Conservation (phyloP, 106 monocot genomes). For the Acanthochlamys bracteata region DNA sequence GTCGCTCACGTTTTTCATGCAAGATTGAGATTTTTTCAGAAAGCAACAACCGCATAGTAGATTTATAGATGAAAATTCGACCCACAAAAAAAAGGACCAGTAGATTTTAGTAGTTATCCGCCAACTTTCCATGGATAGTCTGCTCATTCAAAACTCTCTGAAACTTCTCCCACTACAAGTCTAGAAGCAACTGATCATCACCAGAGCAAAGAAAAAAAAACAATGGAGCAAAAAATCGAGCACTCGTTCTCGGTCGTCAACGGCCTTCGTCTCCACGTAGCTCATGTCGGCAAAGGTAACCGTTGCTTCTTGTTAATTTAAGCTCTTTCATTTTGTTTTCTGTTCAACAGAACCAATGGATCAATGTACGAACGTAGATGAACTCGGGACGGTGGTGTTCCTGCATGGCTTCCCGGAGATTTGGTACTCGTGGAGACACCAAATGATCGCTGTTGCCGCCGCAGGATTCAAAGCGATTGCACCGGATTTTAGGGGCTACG, state of each 20-base stretch:
- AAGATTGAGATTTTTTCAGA: no score
- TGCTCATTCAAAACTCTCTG: no score
- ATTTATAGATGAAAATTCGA: no score
- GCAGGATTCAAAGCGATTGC: slow-evolving; percentile 74
- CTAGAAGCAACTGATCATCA: not conserved
- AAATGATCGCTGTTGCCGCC: slow-evolving; percentile 58
- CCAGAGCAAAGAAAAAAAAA: not conserved
- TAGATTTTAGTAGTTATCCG: no score
- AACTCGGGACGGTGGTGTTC: slow-evolving; percentile 47
- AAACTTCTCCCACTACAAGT: not conserved
- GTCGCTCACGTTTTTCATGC: no score
- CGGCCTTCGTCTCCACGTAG: slow-evolving; percentile 50
- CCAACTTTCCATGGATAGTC: no score
- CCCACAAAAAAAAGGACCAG: no score
- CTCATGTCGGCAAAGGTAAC: slow-evolving; percentile 42
- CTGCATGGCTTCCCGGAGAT: slow-evolving; percentile 82
- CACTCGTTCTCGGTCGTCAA: slow-evolving; percentile 31
- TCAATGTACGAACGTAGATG: slow-evolving; percentile 19
- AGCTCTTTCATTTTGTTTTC: not conserved
- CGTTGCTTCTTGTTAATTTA: not conserved
- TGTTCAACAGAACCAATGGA: not conserved
- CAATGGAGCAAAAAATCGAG: slow-evolving; percentile 32
- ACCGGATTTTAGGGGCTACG: slow-evolving; percentile 56
- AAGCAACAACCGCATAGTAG: no score
- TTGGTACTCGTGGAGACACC: slow-evolving; percentile 91